A percentile compares a stretch with the other conserved stretches of the same genome.
phyloP scores from a whole-genome alignment of 2,329 filamentous ascomycete species.

The Sporothrix curviconia region DNA sequence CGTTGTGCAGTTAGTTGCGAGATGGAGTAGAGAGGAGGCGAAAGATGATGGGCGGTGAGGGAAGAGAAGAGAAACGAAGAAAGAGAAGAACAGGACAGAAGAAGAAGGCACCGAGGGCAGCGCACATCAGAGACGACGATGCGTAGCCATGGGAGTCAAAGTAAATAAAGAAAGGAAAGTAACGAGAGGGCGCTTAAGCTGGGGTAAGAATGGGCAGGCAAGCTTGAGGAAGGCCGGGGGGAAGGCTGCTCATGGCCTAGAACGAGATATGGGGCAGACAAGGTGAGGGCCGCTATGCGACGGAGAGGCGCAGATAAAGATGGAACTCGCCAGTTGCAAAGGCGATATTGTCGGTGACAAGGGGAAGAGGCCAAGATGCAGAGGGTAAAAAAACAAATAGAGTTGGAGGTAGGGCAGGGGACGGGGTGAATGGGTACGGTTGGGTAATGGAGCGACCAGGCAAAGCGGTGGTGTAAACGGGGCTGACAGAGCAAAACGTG shows the following conservation, averaged over 20 bases:
- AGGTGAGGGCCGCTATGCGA: neutral
- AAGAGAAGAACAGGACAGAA: neutral
- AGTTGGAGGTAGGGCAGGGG: neutral
- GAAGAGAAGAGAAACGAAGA: neutral
- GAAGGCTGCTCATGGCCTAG: constrained; percentile 6
- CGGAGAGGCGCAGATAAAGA: too few relatives aligned
- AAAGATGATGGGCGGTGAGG: too few relatives aligned
- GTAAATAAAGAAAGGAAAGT: neutral
- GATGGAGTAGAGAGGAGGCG: too few relatives aligned
- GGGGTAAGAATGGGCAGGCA: neutral
- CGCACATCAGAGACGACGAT: constrained; percentile 3
- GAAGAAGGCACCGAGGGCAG: neutral
- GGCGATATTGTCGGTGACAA: neutral
- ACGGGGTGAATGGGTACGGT: constrained; percentile 6
- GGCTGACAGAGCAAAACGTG: constrained; percentile 5
- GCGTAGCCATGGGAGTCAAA: neutral
- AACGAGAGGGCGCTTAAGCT: constrained; percentile 1
- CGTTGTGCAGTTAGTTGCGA: too few relatives aligned
- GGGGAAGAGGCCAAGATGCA: neutral
- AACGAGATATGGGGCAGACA: neutral
- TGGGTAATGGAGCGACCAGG: constrained; percentile 6
- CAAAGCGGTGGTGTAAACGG: neutral
- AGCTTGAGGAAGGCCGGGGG: neutral
- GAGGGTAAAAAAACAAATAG: neutral
- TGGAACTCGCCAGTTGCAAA: neutral